phyloP scores from a whole-genome alignment of 495 filamentous ascomycete genomes.

The Podospora bellae-mahoneyi region DNA sequence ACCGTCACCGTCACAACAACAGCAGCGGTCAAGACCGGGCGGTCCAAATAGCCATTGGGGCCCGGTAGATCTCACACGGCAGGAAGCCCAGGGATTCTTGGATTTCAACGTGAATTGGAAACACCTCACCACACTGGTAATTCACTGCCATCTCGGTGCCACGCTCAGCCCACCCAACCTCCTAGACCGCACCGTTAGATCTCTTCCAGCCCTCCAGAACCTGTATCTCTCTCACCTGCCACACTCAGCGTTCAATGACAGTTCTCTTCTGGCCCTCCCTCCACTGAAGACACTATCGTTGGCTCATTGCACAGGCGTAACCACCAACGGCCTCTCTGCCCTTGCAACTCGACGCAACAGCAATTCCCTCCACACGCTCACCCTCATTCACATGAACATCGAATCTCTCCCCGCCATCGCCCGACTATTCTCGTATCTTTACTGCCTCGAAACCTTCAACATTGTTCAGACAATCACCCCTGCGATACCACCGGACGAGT shows the following conservation, averaged over 20 bases:
- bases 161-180: slow-evolving; percentile 64
- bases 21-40: slow-evolving; percentile 17
- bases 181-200: slow-evolving; percentile 60
- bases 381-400: slow-evolving; percentile 63
- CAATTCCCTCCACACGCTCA: slow-evolving; percentile 55
- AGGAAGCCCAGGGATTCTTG: slow-evolving; percentile 66
- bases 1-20: slow-evolving; percentile 36
- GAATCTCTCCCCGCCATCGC: slow-evolving; percentile 67
- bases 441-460: slow-evolving; percentile 60
- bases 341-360: slow-evolving; percentile 61
- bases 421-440: slow-evolving; percentile 67
- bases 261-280: slow-evolving; percentile 65
- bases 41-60: slow-evolving; percentile 16
- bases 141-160: slow-evolving; percentile 64
- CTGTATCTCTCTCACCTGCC: slow-evolving; percentile 74
- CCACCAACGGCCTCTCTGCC: slow-evolving; percentile 68
- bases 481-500: slow-evolving; percentile 54
- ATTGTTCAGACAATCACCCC: slow-evolving; percentile 66
- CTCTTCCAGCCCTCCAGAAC: slow-evolving; percentile 65
- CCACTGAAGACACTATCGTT: slow-evolving; percentile 70
- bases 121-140: slow-evolving; percentile 66
- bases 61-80: slow-evolving; percentile 55
- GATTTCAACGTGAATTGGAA: slow-evolving; percentile 68
- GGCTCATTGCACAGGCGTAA: slow-evolving; percentile 72
- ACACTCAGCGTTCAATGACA: slow-evolving; percentile 67